phyloP scores from a whole-genome alignment of 2,329 filamentous ascomycete species.

The Apiospora malaysiana region DNA sequence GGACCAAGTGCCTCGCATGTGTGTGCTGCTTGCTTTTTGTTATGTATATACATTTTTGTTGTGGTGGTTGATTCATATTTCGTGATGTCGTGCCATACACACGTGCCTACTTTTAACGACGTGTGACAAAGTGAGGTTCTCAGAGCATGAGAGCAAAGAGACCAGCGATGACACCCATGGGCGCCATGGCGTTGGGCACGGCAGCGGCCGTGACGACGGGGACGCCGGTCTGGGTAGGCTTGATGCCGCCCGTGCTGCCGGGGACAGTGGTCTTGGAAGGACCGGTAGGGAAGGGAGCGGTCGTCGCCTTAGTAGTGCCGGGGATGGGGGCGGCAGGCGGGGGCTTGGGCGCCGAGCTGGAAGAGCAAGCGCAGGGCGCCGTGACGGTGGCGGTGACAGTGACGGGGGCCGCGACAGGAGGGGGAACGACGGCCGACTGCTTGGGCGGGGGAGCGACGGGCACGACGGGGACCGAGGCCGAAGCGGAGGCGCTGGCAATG shows the following conservation, averaged over 20 bases:
- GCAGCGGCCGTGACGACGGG: conserved; percentile 17
- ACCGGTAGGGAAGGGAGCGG: conserved; percentile 7
- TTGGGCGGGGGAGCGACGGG: not conserved
- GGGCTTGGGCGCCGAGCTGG: not conserved
- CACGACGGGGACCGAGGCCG: not conserved
- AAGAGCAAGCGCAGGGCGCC: conserved; percentile 7
- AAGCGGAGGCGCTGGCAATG: not conserved
- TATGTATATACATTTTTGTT: not conserved
- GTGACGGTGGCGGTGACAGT: conserved; percentile 16
- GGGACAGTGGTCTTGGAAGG: conserved; percentile 5
- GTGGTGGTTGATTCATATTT: not conserved
- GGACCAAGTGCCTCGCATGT: not conserved
- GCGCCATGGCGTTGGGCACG: not conserved
- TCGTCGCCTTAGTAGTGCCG: conserved; percentile 6
- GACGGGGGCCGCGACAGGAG: not conserved
- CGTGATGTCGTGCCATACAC: not conserved
- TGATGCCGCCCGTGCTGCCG: conserved; percentile 19
- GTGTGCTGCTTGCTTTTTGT: not conserved
- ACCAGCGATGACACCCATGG: conserved; percentile 13
- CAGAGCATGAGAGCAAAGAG: conserved; percentile 10
- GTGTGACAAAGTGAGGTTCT: not conserved
- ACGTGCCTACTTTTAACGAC: not conserved
- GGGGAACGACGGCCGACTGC: not conserved
- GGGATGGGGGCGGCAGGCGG: conserved; percentile 1
- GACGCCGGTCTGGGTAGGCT: not conserved